Percentiles rank a stretch among this genome's conserved stretches.
Evolutionary conservation across 2,329 filamentous ascomycete species (phyloP).

Genomic region (Xylariaceae sp.): DNA sequence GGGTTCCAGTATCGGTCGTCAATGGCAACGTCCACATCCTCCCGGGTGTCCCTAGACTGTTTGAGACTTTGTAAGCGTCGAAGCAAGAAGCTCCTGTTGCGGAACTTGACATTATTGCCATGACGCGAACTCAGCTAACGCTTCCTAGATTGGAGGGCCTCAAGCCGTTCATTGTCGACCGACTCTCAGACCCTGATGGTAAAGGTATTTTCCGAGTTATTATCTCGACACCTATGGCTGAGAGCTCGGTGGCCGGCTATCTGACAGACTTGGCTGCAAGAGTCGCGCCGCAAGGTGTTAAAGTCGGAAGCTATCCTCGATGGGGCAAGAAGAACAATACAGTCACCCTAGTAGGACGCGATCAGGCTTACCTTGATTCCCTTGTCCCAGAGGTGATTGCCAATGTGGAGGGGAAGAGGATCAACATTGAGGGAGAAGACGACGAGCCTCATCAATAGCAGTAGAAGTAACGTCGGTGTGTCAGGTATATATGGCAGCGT

Average conservation of each 20-base stretch:
- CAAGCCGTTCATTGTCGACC: conserved; percentile 65
- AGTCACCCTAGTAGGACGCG: conserved; percentile 79
- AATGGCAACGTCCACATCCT: conserved; percentile 93
- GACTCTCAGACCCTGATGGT: conserved; percentile 73
- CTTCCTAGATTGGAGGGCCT: conserved; percentile 62
- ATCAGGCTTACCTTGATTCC: conserved; percentile 73
- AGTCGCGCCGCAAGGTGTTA: conserved; percentile 73
- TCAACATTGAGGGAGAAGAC: conserved; percentile 68
- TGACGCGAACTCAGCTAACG: neutral
- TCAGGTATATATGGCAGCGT: too few relatives aligned
- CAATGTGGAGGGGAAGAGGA: conserved; percentile 68
- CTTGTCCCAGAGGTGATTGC: conserved; percentile 73
- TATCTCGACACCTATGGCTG: conserved; percentile 81
- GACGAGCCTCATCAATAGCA: conserved; percentile 38
- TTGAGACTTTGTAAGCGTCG: conserved; percentile 35
- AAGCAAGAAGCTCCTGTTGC: neutral
- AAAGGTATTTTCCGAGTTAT: conserved; percentile 75
- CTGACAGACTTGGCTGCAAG: conserved; percentile 73
- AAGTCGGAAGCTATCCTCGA: conserved; percentile 91
- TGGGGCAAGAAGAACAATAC: conserved; percentile 88
- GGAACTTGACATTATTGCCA: too few relatives aligned
- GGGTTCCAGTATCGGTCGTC: conserved; percentile 85
- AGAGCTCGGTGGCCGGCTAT: conserved; percentile 80
- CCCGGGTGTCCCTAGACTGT: conserved; percentile 82
- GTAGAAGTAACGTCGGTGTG: neutral